phyloP scores from a whole-genome alignment of 768 basidiomycete genomes.

The Coprinopsis sp. region DNA sequence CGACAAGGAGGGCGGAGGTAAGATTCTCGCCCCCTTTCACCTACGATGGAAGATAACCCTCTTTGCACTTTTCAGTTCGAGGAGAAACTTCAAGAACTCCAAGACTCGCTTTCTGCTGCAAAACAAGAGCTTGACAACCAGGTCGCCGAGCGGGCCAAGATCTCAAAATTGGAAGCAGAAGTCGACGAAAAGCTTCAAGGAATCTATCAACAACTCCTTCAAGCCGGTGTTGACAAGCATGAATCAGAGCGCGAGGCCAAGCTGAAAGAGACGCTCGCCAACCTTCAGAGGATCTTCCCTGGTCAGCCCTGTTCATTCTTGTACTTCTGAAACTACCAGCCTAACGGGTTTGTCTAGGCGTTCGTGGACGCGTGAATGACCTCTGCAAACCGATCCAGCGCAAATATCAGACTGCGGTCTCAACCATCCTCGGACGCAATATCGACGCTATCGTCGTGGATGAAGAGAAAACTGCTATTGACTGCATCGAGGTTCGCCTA shows the following conservation, averaged over 20 bases:
- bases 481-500: constrained; percentile 87
- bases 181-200: constrained; percentile 87
- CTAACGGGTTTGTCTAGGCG: constrained; percentile 46
- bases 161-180: constrained; percentile 86
- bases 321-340: background rate
- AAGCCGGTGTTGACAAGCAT: constrained; percentile 84
- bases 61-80: constrained; percentile 52
- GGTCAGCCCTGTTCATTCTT: constrained; percentile 37
- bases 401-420: constrained; percentile 90
- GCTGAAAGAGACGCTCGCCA: constrained; percentile 82
- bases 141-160: constrained; percentile 75
- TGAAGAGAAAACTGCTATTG: constrained; percentile 94
- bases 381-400: constrained; percentile 90
- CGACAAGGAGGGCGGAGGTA: constrained; percentile 57
- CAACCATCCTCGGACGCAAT: constrained; percentile 89
- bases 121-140: constrained; percentile 82
- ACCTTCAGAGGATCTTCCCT: constrained; percentile 85
- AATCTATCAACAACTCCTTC: constrained; percentile 77
- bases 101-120: constrained; percentile 56
- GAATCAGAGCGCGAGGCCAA: constrained; percentile 81
- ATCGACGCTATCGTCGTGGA: constrained; percentile 96
- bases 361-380: constrained; percentile 89
- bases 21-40: background rate
- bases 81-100: constrained; percentile 48
- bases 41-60: background rate